phyloP scores from a whole-genome alignment of 495 filamentous ascomycete genomes.

The Hypoxylon rickii region DNA sequence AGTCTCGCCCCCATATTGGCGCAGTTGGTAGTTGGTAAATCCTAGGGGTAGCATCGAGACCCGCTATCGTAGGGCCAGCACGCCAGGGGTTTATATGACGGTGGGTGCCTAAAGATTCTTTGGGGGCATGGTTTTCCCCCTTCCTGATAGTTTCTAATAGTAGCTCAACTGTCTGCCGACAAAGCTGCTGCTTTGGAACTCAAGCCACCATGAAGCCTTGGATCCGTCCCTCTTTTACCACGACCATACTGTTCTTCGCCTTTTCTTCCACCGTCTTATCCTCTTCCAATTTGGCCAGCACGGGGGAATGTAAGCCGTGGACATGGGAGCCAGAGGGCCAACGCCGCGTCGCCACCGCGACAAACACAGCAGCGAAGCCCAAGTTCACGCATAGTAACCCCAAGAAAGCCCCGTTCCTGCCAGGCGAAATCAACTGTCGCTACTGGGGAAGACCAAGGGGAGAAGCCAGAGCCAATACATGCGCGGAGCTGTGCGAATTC shows the following conservation, averaged over 20 bases:
- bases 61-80: background rate
- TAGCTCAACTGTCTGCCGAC: too few relatives aligned
- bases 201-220: too few relatives aligned
- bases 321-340: background rate
- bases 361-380: background rate
- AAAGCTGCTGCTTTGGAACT: too few relatives aligned
- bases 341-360: background rate
- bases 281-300: background rate
- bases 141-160: background rate
- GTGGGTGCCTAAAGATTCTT: too few relatives aligned
- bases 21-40: too few relatives aligned
- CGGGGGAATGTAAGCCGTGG: background rate
- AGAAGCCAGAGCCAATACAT: background rate
- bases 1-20: too few relatives aligned
- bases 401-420: background rate
- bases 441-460: background rate
- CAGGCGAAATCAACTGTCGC: background rate
- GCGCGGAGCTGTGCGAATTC: background rate
- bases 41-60: background rate
- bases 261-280: background rate
- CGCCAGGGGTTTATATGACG: too few relatives aligned
- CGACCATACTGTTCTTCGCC: background rate
- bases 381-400: background rate
- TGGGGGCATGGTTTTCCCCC: too few relatives aligned
- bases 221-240: background rate